Conservation (phyloP, 176 grass and related monocot species). For the Zoysia pacifica region DNA sequence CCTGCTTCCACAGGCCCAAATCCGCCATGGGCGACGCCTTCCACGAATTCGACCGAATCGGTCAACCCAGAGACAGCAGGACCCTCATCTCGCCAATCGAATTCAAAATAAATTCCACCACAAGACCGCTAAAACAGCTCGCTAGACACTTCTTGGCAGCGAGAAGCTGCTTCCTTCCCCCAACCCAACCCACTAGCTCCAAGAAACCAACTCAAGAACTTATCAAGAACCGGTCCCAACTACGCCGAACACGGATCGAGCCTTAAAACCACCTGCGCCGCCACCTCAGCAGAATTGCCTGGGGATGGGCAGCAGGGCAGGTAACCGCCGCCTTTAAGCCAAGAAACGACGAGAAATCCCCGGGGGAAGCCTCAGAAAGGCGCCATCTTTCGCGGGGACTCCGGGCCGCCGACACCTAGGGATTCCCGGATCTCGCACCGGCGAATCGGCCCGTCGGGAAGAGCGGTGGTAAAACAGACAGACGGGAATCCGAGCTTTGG, state of each 20-base stretch:
- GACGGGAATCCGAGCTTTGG: slow-evolving; percentile 54
- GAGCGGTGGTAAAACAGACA: slow-evolving; percentile 40
- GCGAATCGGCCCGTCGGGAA: slow-evolving; percentile 31
- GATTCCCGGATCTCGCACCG: slow-evolving; percentile 40
- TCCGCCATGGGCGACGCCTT: slow-evolving; percentile 49
- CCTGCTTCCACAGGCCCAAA: slow-evolving; percentile 92
- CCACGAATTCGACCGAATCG: slow-evolving; percentile 10
- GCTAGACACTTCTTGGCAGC: not conserved
- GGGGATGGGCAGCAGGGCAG: not conserved
- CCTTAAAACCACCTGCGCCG: not conserved
- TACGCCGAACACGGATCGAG: slow-evolving; percentile 23
- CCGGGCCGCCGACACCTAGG: slow-evolving; percentile 43
- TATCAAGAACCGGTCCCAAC: slow-evolving; percentile 15
- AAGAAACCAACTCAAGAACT: slow-evolving; percentile 42
- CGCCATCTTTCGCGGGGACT: slow-evolving; percentile 33
- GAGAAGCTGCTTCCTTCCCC: not conserved
- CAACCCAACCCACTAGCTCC: slow-evolving; percentile 34
- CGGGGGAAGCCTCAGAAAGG: slow-evolving; percentile 33
- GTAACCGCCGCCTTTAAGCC: slow-evolving; percentile 2
- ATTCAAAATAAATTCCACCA: not conserved
- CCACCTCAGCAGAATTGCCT: slow-evolving; percentile 19
- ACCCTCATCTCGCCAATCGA: slow-evolving; percentile 33
- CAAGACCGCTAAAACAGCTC: not conserved
- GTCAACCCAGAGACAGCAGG: slow-evolving; percentile 7
- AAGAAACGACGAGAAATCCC: slow-evolving; percentile 43